phyloP scores from a whole-genome alignment of 148 eudicot genomes.

The Rhododendron simsii region DNA sequence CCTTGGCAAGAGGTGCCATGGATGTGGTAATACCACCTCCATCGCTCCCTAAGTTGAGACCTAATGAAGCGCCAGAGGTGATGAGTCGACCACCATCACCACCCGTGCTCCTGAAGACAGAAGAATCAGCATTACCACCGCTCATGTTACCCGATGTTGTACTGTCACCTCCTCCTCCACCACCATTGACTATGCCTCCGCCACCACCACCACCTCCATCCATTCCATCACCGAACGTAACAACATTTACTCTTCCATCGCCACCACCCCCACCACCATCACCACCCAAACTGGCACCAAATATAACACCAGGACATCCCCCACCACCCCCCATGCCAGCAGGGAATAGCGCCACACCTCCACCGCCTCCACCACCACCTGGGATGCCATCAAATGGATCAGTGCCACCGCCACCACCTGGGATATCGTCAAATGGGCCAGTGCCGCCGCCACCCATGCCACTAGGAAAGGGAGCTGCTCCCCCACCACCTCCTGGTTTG shows the following conservation, averaged over 20 bases:
- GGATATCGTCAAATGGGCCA: constrained; percentile 24
- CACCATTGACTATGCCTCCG: constrained; percentile 13
- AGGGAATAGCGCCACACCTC: neutral
- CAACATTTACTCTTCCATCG: constrained; percentile 13
- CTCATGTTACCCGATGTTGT: neutral
- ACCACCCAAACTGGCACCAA: constrained; percentile 1
- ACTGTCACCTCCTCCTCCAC: constrained; percentile 3
- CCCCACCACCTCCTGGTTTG: constrained; percentile 73
- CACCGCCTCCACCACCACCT: constrained; percentile 40
- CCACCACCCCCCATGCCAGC: neutral
- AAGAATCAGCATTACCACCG: constrained; percentile 2
- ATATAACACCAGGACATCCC: constrained; percentile 18
- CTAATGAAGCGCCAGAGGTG: constrained; percentile 1
- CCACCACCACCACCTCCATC: constrained; percentile 5
- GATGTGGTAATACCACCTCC: constrained; percentile 9
- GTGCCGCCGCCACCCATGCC: constrained; percentile 43
- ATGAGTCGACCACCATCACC: neutral
- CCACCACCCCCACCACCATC: constrained; percentile 8
- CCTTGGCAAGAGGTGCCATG: neutral
- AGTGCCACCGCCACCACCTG: constrained; percentile 28
- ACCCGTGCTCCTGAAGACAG: constrained; percentile 4
- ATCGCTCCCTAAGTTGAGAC: constrained; percentile 9
- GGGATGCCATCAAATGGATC: constrained; percentile 11
- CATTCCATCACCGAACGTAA: neutral
- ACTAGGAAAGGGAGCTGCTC: constrained; percentile 37